Conservation (phyloP, 2,329 filamentous ascomycete genomes). For the Aspergillus novofumigatus region DNA sequence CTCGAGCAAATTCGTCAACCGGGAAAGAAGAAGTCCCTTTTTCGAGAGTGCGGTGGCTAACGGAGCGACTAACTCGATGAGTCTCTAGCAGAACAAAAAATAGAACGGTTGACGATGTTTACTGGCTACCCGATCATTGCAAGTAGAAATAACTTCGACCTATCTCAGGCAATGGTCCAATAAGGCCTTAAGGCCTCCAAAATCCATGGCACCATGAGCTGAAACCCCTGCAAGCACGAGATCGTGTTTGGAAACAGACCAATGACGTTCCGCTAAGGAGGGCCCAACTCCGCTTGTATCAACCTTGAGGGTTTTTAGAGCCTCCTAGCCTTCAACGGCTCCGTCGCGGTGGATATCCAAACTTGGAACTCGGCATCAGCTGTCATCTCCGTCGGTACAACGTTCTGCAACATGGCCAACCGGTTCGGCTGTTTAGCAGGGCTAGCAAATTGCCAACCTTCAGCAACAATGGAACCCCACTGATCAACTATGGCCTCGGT, state of each 20-base stretch:
- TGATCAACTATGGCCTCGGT: constrained; percentile 13
- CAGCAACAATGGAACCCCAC: constrained; percentile 9
- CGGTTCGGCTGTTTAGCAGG: background rate
- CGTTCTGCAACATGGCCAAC: background rate
- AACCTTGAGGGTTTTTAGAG: background rate
- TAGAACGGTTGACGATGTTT: background rate
- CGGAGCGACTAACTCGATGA: background rate
- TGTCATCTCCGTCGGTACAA: background rate
- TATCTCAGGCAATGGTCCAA: background rate
- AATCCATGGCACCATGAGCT: background rate
- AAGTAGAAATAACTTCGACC: background rate
- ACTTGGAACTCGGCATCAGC: background rate
- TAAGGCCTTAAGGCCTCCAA: background rate
- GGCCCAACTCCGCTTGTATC: background rate
- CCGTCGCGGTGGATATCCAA: background rate
- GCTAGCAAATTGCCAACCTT: background rate
- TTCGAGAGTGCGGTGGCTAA: background rate
- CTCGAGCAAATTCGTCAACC: too few relatives aligned
- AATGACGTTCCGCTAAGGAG: background rate
- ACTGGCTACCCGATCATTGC: background rate
- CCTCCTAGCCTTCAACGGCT: background rate
- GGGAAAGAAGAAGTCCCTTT: background rate
- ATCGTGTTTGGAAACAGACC: background rate
- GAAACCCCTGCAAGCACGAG: background rate
- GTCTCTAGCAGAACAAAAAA: background rate